phyloP scores from a whole-genome alignment of 2,329 filamentous ascomycete genomes.

The Atkinsonella hypoxylon region DNA sequence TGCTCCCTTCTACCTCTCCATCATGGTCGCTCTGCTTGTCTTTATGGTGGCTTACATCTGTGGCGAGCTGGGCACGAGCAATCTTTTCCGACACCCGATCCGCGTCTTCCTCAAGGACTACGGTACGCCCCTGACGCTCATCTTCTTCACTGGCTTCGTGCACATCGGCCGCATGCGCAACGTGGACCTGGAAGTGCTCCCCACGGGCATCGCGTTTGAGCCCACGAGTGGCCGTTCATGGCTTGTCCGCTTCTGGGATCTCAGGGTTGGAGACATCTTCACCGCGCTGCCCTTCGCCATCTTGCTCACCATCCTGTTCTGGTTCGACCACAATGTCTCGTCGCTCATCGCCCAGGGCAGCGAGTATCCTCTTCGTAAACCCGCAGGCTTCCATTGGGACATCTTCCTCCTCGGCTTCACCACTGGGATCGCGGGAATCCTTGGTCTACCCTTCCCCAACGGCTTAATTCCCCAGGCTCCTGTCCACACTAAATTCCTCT shows the following conservation, averaged over 20 bases:
- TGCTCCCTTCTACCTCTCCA: conserved; percentile 64
- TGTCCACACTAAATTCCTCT: conserved; percentile 69
- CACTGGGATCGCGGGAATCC: conserved; percentile 60
- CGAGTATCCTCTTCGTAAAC: conserved; percentile 69
- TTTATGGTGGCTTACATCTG: conserved; percentile 66
- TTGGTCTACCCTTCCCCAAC: conserved; percentile 72
- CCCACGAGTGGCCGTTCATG: conserved; percentile 63
- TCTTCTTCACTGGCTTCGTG: conserved; percentile 86
- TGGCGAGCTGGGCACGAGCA: conserved; percentile 56
- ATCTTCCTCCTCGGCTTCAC: conserved; percentile 70
- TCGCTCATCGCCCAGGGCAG: conserved; percentile 74
- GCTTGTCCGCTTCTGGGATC: conserved; percentile 74
- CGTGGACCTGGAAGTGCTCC: conserved; percentile 57
- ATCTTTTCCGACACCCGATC: conserved; percentile 61
- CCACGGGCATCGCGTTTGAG: conserved; percentile 65
- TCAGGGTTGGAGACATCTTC: conserved; percentile 62
- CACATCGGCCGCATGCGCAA: conserved; percentile 73
- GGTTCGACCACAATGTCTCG: conserved; percentile 82
- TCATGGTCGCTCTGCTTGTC: conserved; percentile 65
- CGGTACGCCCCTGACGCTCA: conserved; percentile 66
- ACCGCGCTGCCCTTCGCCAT: conserved; percentile 79
- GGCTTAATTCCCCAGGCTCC: conserved; percentile 75
- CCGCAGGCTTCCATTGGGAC: conserved; percentile 79
- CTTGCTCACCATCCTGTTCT: conserved; percentile 74
- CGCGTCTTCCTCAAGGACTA: conserved; percentile 84